Evolutionary conservation across 352 stramenopile genomes (phyloP), one percentile per base, ranked within the genome.

Genomic region (Globisporangium nagaii): DNA sequence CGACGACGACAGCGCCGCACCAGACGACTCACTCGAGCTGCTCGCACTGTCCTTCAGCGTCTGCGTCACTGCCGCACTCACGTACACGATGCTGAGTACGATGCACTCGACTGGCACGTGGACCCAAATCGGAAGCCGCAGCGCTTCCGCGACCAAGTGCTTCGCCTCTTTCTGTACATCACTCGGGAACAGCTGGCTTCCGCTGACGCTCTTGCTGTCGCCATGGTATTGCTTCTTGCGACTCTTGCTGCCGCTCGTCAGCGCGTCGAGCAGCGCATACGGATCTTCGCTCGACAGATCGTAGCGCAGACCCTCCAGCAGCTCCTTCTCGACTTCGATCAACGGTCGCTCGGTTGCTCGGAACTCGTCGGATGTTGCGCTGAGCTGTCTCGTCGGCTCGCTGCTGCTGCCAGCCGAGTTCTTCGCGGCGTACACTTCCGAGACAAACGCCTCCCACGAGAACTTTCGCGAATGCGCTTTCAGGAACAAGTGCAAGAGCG

Each of bases 241-340:
- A 28, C 43, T 27, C 27, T 67, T 70, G 55, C 79, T 80, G 3
- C 54, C 64, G 3, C 64, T 71, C 30, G 75, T 84, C 15, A 91
- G 49, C n/a, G 71, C 39, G n/a, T 92, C 81, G n/a, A 93, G 58
- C 28, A 93, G 51, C 13, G 63, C 60, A 37, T 91, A 93, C 17
- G 73, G 73, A 40, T 95, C 74, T 60, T 84, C 75, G 4, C 70
- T 75, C 11, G 73, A 84, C 13, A 95, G 35, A 40, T 95, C 84
- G 51, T 83, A 95, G 10, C 76, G 79, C 31, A 93, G 39, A 19
- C 80, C 78, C 56, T 95, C 84, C 11, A 95, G 58, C 8, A 95
- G 27, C 12, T 85, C 68, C 1, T 57, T 63, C 41, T 95, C 80
- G 2, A 70, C 69, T 24, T 78, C 72, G 19, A 91, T 45, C 9